These are phyloP conservation scores for Aspergillus ellipticus DNA, from an alignment of 495 filamentous ascomycete species.

Conservation along the genomic window DNA sequence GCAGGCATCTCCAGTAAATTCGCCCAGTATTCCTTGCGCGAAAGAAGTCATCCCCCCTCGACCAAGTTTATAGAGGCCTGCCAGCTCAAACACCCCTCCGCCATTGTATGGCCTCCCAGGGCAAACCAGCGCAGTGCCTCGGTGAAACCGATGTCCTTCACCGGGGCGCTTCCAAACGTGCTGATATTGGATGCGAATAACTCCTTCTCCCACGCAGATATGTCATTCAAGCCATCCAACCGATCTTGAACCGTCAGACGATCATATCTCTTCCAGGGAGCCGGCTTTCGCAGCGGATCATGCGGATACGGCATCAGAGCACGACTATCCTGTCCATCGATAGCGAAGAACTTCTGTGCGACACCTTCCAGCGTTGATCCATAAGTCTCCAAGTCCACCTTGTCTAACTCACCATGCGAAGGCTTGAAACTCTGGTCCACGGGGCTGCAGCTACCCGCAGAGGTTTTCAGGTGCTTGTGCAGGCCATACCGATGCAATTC, in stretches of 20 bases:
- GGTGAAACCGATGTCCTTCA: constrained; percentile 12
- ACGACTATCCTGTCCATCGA: constrained; percentile 14
- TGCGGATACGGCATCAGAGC: constrained; percentile 19
- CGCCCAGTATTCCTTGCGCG: constrained; percentile 15
- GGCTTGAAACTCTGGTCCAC: constrained; percentile 7
- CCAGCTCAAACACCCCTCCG: constrained; percentile 11
- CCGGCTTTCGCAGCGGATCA: constrained; percentile 14
- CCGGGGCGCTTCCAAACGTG: constrained; percentile 17
- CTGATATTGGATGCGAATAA: constrained; percentile 15
- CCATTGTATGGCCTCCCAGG: constrained; percentile 3
- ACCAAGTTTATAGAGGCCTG: constrained; percentile 15
- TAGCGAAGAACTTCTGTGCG: constrained; percentile 7
- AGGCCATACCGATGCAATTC: constrained; percentile 23
- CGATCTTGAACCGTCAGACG: constrained; percentile 10
- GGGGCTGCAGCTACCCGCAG: constrained; percentile 8
- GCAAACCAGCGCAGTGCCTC: constrained; percentile 22
- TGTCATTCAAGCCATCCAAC: constrained; percentile 1
- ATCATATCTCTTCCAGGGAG: constrained; percentile 12
- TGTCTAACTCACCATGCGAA: background rate
- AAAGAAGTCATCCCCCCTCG: constrained; percentile 18
- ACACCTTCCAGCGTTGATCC: constrained; percentile 5
- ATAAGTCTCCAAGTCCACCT: too few species aligned
- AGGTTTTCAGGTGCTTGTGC: constrained; percentile 12
- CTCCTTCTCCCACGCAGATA: constrained; percentile 8
- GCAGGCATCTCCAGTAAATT: background rate